Percentiles rank a stretch among this genome's conserved stretches.
Evolutionary conservation across 441 rosid genomes (phyloP).

Genomic region (Eutrema salsugineum): DNA sequence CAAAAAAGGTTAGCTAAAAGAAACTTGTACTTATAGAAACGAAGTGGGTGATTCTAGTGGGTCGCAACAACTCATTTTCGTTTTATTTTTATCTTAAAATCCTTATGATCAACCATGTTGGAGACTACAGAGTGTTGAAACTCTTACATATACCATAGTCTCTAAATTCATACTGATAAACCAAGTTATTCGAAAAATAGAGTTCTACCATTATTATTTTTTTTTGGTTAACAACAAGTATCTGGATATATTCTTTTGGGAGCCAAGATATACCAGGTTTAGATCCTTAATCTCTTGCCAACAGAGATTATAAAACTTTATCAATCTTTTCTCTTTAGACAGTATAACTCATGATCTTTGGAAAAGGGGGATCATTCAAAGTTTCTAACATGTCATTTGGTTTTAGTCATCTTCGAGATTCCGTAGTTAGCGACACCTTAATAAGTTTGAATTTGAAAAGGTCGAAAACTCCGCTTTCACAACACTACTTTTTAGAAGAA

Average conservation of each 20-base stretch:
- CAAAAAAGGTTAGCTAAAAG: slow-evolving; percentile 14
- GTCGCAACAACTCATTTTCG: slow-evolving; percentile 17
- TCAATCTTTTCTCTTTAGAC: not conserved
- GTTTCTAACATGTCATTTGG: not conserved
- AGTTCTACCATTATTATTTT: too few species aligned
- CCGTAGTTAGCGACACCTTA: too few species aligned
- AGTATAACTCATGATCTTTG: not conserved
- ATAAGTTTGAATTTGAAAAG: not conserved
- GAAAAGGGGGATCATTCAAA: not conserved
- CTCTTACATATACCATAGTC: not conserved
- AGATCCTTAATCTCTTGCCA: not conserved
- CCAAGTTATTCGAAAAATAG: too few species aligned
- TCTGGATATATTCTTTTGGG: too few species aligned
- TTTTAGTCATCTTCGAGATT: too few species aligned
- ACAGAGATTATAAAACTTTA: not conserved
- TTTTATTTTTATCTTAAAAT: not conserved
- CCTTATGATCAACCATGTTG: not conserved
- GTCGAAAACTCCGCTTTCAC: not conserved
- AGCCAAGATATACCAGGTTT: too few species aligned
- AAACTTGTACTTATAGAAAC: slow-evolving; percentile 19
- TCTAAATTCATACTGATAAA: too few species aligned
- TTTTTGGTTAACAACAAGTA: too few species aligned
- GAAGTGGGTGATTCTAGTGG: slow-evolving; percentile 25
- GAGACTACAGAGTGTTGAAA: not conserved
- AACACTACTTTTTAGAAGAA: not conserved